phyloP scores from a whole-genome alignment of 2,329 filamentous ascomycete species.

The Aspergillus sp. region DNA sequence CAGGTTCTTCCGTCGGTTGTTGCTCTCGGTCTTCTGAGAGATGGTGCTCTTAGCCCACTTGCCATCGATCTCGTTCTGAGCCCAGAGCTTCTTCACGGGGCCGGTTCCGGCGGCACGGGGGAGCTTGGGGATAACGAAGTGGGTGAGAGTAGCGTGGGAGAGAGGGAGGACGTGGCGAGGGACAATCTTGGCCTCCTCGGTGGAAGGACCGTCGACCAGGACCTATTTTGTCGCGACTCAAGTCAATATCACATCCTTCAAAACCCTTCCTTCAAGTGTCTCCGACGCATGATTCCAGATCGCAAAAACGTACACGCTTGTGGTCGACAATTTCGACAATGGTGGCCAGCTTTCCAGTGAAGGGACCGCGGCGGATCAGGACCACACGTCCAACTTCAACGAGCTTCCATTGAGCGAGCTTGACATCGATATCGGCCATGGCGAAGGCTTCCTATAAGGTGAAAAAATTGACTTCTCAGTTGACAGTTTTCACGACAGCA shows the following conservation, averaged over 20 bases:
- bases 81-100: conserved; percentile 84
- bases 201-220: conserved; percentile 91
- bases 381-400: conserved; percentile 98
- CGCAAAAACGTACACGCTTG: conserved; percentile 83
- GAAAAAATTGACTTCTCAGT: conserved; percentile 27
- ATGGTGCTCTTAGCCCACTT: conserved; percentile 91
- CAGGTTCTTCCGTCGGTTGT: conserved; percentile 81
- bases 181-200: conserved; percentile 74
- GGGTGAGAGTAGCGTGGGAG: conserved; percentile 81
- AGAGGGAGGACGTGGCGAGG: conserved; percentile 85
- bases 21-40: conserved; percentile 89
- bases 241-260: conserved; percentile 22
- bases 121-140: conserved; percentile 81
- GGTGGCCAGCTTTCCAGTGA: conserved; percentile 80
- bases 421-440: conserved; percentile 82
- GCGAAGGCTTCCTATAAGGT: conserved; percentile 59
- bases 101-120: conserved; percentile 81
- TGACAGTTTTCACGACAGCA: conserved; percentile 15
- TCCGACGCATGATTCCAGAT: conserved; percentile 1
- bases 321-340: conserved; percentile 99
- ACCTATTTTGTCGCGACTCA: conserved; percentile 58
- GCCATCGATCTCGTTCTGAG: conserved; percentile 83
- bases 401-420: conserved; percentile 84
- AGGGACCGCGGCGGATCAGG: conserved; percentile 81
- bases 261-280: neutral